Conservation (phyloP, 2,329 filamentous ascomycete species). For the Verticillium albo-atrum region DNA sequence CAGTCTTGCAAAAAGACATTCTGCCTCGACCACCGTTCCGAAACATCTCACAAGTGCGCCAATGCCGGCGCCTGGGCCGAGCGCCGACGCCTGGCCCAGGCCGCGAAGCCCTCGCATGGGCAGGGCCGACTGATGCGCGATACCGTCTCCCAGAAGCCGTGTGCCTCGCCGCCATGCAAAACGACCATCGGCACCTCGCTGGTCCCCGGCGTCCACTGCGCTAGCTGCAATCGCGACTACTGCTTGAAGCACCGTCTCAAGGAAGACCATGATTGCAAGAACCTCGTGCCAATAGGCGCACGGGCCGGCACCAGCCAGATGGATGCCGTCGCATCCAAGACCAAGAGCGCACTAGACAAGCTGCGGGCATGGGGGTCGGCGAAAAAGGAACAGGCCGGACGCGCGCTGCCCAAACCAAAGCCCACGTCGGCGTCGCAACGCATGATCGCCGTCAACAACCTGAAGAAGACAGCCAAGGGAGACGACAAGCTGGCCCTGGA, state of each 20-base stretch:
- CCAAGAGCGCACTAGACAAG: constrained; percentile 69
- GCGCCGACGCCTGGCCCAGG: constrained; percentile 49
- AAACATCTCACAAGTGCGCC: constrained; percentile 69
- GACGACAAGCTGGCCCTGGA: constrained; percentile 75
- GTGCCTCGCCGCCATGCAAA: constrained; percentile 62
- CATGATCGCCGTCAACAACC: constrained; percentile 64
- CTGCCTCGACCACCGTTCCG: constrained; percentile 90
- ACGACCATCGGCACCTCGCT: constrained; percentile 66
- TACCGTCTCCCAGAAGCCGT: constrained; percentile 59
- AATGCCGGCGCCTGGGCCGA: constrained; percentile 59
- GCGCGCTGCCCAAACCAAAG: constrained; percentile 58
- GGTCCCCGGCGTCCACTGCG: constrained; percentile 66
- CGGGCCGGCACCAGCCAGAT: constrained; percentile 34
- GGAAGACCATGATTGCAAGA: constrained; percentile 82
- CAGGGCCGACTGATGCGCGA: constrained; percentile 51
- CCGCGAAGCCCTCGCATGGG: constrained; percentile 49
- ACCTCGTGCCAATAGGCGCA: constrained; percentile 58
- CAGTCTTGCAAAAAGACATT: constrained; percentile 81
- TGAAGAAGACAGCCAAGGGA: constrained; percentile 88
- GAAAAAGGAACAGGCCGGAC: constrained; percentile 61
- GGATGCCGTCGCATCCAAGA: constrained; percentile 56
- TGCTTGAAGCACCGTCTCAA: constrained; percentile 72
- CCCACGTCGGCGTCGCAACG: constrained; percentile 60
- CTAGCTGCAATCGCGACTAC: constrained; percentile 67
- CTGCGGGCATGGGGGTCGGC: constrained; percentile 76